Evolutionary conservation across 306 rosid genomes (phyloP).

Genomic region (Castanopsis chinensis): DNA sequence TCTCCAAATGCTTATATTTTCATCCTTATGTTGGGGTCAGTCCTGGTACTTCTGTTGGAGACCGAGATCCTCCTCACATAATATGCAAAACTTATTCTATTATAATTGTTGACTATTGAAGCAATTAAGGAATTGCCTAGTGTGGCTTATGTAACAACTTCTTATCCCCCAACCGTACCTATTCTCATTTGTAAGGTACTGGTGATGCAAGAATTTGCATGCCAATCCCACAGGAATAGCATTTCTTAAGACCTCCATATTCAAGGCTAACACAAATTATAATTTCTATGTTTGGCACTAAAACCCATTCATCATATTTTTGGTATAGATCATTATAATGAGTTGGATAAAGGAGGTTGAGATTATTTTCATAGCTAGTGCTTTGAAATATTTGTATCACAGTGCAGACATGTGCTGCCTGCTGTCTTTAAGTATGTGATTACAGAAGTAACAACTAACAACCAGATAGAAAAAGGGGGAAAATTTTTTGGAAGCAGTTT

Average conservation of each 20-base stretch:
- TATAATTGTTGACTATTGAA: not conserved
- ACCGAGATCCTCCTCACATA: not conserved
- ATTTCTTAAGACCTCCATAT: not conserved
- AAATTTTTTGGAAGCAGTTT: not conserved
- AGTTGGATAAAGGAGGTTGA: not conserved
- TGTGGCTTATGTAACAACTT: not conserved
- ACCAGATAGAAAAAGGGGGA: constrained; percentile 1
- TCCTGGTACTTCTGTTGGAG: not conserved
- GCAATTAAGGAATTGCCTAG: not conserved
- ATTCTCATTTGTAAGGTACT: not conserved
- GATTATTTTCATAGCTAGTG: not conserved
- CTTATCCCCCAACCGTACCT: not conserved
- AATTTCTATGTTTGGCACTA: too few species aligned
- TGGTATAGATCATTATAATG: not conserved
- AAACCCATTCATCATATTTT: not conserved
- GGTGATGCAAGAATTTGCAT: not conserved
- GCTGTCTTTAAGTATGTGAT: not conserved
- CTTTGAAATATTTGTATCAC: not conserved
- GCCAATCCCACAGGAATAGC: not conserved
- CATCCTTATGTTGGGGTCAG: not conserved
- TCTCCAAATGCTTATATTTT: not conserved
- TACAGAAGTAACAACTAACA: not conserved
- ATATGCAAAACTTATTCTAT: too few species aligned
- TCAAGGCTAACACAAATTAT: not conserved
- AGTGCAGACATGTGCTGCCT: not conserved